Percentiles rank a stretch among this genome's conserved stretches.
Conservation (phyloP, 2,329 filamentous ascomycete genomes). For the Bipolaris gigantea region DNA sequence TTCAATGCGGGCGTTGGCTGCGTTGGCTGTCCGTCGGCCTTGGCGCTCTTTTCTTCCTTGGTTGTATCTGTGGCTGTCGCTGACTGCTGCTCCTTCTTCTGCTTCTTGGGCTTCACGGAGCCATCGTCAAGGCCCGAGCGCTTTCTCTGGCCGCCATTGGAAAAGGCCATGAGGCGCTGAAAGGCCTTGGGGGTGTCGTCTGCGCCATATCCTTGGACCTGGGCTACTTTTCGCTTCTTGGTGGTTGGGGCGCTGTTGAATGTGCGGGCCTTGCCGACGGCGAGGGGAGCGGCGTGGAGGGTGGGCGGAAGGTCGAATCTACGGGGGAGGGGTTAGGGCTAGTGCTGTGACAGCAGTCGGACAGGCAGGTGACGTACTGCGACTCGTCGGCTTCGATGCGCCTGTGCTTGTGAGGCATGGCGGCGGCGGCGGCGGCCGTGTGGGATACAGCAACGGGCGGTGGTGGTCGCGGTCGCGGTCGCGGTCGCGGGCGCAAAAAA, state of each 20-base stretch:
- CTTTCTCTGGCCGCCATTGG: constrained; percentile 57
- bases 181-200: constrained; percentile 92
- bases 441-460: not conserved
- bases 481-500: constrained; percentile 1
- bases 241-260: constrained; percentile 36
- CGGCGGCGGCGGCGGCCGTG: constrained; percentile 4
- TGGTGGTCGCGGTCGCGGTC: constrained; percentile 2
- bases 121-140: constrained; percentile 71
- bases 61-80: constrained; percentile 4
- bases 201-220: constrained; percentile 57
- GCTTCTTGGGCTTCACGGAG: constrained; percentile 52
- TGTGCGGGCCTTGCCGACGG: constrained; percentile 52
- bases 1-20: constrained; percentile 17
- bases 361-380: constrained; percentile 33
- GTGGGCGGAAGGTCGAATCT: constrained; percentile 63
- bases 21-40: constrained; percentile 28
- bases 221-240: constrained; percentile 44
- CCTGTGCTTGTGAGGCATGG: constrained; percentile 88
- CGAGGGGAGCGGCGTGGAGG: constrained; percentile 61
- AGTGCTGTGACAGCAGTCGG: not conserved
- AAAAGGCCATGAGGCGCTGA: constrained; percentile 77
- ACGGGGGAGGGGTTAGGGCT: constrained; percentile 46
- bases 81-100: constrained; percentile 40
- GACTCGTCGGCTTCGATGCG: constrained; percentile 55
- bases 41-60: constrained; percentile 14